Evolutionary conservation across 129 eudicot genomes (phyloP), one percentile per base, ranked within the genome.

Genomic region (Helichrysum umbraculigerum): DNA sequence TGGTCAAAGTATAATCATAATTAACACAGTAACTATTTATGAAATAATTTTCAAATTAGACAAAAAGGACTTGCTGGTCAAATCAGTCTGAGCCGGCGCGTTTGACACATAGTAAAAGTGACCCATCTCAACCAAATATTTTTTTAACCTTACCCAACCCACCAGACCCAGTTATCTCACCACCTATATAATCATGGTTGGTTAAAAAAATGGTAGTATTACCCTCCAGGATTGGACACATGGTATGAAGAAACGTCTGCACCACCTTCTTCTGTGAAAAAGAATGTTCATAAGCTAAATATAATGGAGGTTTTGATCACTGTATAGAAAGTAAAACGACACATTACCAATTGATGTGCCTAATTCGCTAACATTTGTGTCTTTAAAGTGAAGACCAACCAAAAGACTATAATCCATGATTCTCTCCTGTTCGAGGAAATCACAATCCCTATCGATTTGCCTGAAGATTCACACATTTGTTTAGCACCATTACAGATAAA

Each of bases 371-470:
- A 57, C 91, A 71, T 83, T 64, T 70, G 85, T 83, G 71, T 89
- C 99, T 83, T 82, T 95, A 35, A 95, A 95, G 72, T 91, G 99
- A 76, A 95, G 83, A 58, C 99, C 99, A 74, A 95, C 95, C 68
- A 91, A 80, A 56, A 95, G 86, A 71, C 99, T 95, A 70, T 95
- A 95, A 70, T 91, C 99, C 99, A 95, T 95, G 47, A 95, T 86
- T 73, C 96, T 87, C 82, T 91, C 99, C 47, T 91, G 96, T 74
- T 95, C 97, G n/a, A 95, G 91, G 79, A 95, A 82, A 81, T 95
- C 97, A 78, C 90, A 86, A 34, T 95, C 99, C 72, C 88, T 83
- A 52, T 95, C 97, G 30, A 95, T 85, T 83, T 95, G 99, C 84
- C 99, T 94, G 85, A 68, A 42, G 21, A 66, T 39, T 16, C 4